A percentile compares a stretch with the other conserved stretches of the same genome.
phyloP scores from a whole-genome alignment of 169 alveolate species.

The Eimeria sp. region DNA sequence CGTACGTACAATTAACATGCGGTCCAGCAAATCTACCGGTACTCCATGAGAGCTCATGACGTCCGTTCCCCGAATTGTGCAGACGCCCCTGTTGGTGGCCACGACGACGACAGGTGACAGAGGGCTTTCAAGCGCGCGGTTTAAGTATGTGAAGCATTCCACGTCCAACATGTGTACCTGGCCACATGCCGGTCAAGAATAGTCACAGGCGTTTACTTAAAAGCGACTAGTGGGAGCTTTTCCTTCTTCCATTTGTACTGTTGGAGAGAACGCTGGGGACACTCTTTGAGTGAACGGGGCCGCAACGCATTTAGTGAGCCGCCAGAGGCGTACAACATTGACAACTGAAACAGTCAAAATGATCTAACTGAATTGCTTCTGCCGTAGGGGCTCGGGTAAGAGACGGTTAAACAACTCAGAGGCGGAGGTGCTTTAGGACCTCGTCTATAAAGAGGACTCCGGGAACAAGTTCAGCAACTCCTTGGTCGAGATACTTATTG shows the following conservation, averaged over 20 bases:
- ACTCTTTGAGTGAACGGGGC: not conserved
- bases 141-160: conserved; percentile 99
- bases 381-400: not conserved
- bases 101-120: conserved; percentile 99
- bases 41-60: conserved; percentile 99
- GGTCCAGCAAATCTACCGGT: conserved; percentile 99
- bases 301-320: not conserved
- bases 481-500: conserved; percentile 96
- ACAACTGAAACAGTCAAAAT: not conserved
- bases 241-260: not conserved
- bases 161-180: conserved; percentile 99
- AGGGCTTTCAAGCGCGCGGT: conserved; percentile 99
- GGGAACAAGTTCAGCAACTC: conserved; percentile 99
- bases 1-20: conserved; percentile 99
- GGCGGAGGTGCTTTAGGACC: conserved; percentile 86
- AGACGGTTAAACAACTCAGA: not conserved
- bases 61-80: conserved; percentile 97
- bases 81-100: conserved; percentile 99
- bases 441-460: conserved; percentile 99
- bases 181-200: not conserved
- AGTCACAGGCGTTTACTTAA: not conserved
- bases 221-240: not conserved
- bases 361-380: not conserved
- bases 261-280: not conserved
- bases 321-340: not conserved